A percentile compares a stretch with the other conserved stretches of the same genome.
Evolutionary conservation across 1,284 basidiomycete species (phyloP).

Genomic region (Sporisorium exsertum): DNA sequence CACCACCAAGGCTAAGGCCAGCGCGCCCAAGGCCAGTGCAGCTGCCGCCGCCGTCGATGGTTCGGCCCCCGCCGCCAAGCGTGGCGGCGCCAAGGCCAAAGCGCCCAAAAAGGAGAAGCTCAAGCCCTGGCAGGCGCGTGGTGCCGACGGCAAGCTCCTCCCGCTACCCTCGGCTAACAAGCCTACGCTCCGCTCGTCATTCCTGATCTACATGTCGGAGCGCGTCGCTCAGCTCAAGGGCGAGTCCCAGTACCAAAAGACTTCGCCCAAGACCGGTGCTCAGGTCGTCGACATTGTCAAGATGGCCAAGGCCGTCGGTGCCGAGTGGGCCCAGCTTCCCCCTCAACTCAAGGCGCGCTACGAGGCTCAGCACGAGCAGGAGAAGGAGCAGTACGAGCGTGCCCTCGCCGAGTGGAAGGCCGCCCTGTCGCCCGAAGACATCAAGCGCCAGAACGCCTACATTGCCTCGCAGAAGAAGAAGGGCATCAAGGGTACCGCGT

Average conservation of each 20-base stretch:
- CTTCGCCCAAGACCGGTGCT: conserved; percentile 49
- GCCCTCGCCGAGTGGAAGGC: conserved; percentile 59
- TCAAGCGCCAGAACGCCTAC: conserved; percentile 64
- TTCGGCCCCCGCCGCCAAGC: conserved; percentile 37
- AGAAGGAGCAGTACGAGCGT: conserved; percentile 55
- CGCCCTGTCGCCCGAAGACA: conserved; percentile 60
- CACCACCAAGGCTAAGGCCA: conserved; percentile 45
- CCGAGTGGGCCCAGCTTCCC: conserved; percentile 56
- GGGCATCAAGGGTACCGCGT: conserved; percentile 53
- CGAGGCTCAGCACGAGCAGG: conserved; percentile 50
- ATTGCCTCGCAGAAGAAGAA: conserved; percentile 55
- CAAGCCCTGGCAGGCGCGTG: conserved; percentile 58
- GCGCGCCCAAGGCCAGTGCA: conserved; percentile 26
- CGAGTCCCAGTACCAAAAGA: conserved; percentile 50
- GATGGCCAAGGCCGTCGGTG: conserved; percentile 48
- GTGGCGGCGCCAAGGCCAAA: conserved; percentile 41
- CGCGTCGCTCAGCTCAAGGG: conserved; percentile 52
- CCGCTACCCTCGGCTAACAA: conserved; percentile 63
- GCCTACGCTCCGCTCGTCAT: conserved; percentile 57
- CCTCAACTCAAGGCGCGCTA: conserved; percentile 50
- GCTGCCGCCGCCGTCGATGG: conserved; percentile 19
- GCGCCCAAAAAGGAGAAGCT: conserved; percentile 57
- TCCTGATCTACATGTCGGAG: conserved; percentile 60
- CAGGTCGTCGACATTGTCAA: conserved; percentile 55
- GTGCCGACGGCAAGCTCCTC: conserved; percentile 59